phyloP scores from a whole-genome alignment of 2,329 filamentous ascomycete species.

The Laburnicola sp. region DNA sequence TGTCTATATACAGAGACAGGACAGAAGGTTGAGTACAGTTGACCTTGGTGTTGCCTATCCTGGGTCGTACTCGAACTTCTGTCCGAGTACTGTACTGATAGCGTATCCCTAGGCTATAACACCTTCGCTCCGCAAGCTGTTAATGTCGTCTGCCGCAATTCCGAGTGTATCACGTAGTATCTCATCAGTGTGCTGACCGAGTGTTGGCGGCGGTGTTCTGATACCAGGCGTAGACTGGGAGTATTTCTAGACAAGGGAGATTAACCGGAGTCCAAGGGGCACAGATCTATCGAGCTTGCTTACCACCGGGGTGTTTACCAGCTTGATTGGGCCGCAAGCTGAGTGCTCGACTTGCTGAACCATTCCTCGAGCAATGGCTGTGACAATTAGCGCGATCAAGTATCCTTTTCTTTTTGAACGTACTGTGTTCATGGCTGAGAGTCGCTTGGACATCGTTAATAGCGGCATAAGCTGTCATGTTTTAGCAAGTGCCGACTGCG shows the following conservation, averaged over 20 bases:
- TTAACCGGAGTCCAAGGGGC: no score
- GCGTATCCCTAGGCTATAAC: constrained; percentile 35
- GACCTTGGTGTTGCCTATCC: no score
- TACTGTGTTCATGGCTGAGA: constrained; percentile 81
- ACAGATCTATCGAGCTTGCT: no score
- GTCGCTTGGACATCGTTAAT: constrained; percentile 91
- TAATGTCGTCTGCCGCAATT: constrained; percentile 38
- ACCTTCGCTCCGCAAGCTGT: constrained; percentile 36
- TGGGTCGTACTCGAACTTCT: no score
- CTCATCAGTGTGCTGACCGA: constrained; percentile 58
- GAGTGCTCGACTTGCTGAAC: constrained; percentile 84
- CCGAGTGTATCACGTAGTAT: constrained; percentile 37
- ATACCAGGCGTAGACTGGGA: constrained; percentile 79
- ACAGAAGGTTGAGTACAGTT: no score
- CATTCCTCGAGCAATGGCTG: constrained; percentile 78
- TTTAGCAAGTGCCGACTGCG: constrained; percentile 9
- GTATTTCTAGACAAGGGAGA: constrained; percentile 62
- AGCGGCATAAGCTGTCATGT: constrained; percentile 69
- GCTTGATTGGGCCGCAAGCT: constrained; percentile 78
- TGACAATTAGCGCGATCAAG: constrained; percentile 14
- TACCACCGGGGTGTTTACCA: constrained; percentile 84
- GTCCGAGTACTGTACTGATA: background rate
- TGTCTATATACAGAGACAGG: no score
- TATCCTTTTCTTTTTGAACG: constrained; percentile 20
- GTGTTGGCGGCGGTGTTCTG: constrained; percentile 75